Conservation (phyloP, 306 rosid species). For the Glycine soja region DNA sequence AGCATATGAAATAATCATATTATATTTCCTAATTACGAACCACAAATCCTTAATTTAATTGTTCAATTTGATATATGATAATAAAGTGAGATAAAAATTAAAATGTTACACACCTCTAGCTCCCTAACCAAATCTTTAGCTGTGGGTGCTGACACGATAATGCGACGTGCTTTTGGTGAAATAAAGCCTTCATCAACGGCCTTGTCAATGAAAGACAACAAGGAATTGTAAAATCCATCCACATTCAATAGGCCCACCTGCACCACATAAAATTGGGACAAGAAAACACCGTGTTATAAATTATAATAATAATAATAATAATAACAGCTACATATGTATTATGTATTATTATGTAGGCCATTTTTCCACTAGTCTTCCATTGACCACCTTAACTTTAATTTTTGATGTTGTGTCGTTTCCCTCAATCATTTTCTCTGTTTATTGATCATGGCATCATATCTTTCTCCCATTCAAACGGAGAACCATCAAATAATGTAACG, state of each 20-base stretch:
- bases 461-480: slow-evolving; percentile 80
- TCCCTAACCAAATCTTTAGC: slow-evolving; percentile 83
- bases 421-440: slow-evolving; percentile 23
- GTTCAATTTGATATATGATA: no score
- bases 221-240: slow-evolving; percentile 94
- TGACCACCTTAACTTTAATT: slow-evolving; percentile 59
- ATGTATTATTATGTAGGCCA: background rate
- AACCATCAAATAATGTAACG: slow-evolving; percentile 64
- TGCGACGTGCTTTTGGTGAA: slow-evolving; percentile 95
- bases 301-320: background rate
- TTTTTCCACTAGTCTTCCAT: slow-evolving; percentile 27
- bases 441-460: slow-evolving; percentile 45
- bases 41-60: background rate
- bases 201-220: slow-evolving; percentile 88
- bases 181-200: slow-evolving; percentile 99
- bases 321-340: slow-evolving; percentile 19
- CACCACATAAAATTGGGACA: slow-evolving; percentile 35
- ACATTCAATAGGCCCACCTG: slow-evolving; percentile 99
- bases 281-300: slow-evolving; percentile 18
- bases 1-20: background rate
- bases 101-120: slow-evolving; percentile 70
- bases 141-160: slow-evolving; percentile 96
- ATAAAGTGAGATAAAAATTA: background rate
- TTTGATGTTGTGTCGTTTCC: slow-evolving; percentile 28
- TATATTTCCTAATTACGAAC: background rate